These are phyloP conservation scores for Collybia sordida DNA, from an alignment of 768 basidiomycete species.

Conservation along the genomic window DNA sequence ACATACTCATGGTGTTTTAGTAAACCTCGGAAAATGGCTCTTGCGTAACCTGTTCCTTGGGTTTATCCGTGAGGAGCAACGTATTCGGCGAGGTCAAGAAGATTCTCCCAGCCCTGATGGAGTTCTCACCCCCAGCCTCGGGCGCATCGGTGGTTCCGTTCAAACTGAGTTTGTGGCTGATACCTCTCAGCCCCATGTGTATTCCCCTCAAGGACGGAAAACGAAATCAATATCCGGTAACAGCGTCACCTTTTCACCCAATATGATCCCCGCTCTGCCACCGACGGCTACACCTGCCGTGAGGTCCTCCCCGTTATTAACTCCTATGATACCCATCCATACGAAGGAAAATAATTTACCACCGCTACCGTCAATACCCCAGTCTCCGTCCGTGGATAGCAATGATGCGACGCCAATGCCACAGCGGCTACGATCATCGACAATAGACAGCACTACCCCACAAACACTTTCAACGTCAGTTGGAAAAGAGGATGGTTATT, in stretches of 20 bases:
- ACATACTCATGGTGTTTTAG: slow-evolving; percentile 34
- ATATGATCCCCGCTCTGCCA: slow-evolving; percentile 65
- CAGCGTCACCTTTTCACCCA: slow-evolving; percentile 60
- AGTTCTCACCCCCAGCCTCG: slow-evolving; percentile 16
- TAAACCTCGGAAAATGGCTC: slow-evolving; percentile 92
- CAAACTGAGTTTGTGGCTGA: slow-evolving; percentile 6
- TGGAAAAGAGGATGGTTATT: slow-evolving; percentile 49
- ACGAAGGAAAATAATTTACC: slow-evolving; percentile 18
- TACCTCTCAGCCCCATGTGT: slow-evolving; percentile 10
- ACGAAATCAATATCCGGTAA: slow-evolving; percentile 20
- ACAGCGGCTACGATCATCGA: slow-evolving; percentile 40
- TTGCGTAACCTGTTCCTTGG: slow-evolving; percentile 81
- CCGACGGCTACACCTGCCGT: slow-evolving; percentile 44
- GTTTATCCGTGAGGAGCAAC: slow-evolving; percentile 72
- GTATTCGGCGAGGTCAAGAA: slow-evolving; percentile 31
- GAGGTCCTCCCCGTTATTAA: slow-evolving; percentile 53
- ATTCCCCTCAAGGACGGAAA: slow-evolving; percentile 23
- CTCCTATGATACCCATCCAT: slow-evolving; percentile 57
- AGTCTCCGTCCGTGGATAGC: slow-evolving; percentile 32
- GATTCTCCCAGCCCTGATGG: slow-evolving; percentile 27
- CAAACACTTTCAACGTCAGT: slow-evolving; percentile 13
- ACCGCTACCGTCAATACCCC: slow-evolving; percentile 36
- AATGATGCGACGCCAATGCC: slow-evolving; percentile 31
- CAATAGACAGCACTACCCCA: slow-evolving; percentile 32
- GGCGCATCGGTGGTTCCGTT: slow-evolving; percentile 6